Evolutionary conservation across 495 filamentous ascomycete species (phyloP), one percentile per base, ranked within the genome.

Genomic region (Echria macrotheca): DNA sequence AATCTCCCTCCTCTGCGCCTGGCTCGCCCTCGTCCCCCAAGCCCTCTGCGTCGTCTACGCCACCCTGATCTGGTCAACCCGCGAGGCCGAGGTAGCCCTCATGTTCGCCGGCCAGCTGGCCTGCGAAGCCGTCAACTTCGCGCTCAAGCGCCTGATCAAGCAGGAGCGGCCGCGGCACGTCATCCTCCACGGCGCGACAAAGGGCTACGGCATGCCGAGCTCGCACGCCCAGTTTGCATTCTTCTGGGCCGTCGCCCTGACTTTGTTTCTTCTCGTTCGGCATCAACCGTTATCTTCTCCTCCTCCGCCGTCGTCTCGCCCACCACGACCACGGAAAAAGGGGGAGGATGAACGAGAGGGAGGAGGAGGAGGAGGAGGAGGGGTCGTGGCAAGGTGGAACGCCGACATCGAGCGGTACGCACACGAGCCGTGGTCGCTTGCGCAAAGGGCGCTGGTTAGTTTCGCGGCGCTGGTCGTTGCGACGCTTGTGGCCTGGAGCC

Each of bases 181-280:
- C n/a, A 61, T 70, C 86, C 85, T 86, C 69, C 86, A 87, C 76
- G 40, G 44, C 5, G 43, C 36, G 0, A 86, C 86, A 29, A 96
- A 95, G 66, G 93, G 93, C 50, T 99, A 97, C 60, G 93, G 93
- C 54, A 99, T 99, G 93, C 93, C 93, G n/a, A 90, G 85, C 37
- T 95, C 89, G 21, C 93, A 99, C 70, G 87, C 93, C 8, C 93
- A 99, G 67, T 99, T 96, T 63, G 84, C 87, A 39, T 73, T 82
- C 8, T 99, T 87, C 72, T 97, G 96, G 73, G 82, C 88, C 33
- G 70, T 93, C 46, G 89, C 85, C 58, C 65, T 95, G 19, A 70
- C 80, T 12, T 72, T 99, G 23, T 96, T 96, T 69, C 72, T 96
- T 19, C 71, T 91, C 12, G 69, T 86, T 41, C 78, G 91, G 49